Evolutionary conservation across 768 basidiomycete genomes (phyloP).

Genomic region (Rhodotorula toruloides): DNA sequence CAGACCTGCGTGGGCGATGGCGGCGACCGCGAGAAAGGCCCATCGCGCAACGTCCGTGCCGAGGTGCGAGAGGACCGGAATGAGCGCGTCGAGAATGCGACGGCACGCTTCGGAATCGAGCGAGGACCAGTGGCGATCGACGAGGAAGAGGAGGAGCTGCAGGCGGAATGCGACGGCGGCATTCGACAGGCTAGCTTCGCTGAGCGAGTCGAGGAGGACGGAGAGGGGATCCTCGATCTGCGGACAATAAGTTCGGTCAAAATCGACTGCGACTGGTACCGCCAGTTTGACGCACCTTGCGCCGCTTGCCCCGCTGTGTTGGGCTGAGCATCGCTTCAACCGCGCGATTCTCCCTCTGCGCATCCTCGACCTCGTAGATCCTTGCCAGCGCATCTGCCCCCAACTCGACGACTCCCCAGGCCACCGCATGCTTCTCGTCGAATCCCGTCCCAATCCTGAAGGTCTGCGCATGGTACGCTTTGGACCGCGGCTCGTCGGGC

Average conservation of each 20-base stretch:
- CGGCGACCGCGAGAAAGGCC: constrained; percentile 74
- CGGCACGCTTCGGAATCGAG: constrained; percentile 60
- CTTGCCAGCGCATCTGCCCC: constrained; percentile 57
- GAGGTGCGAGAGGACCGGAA: constrained; percentile 61
- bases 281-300: constrained; percentile 32
- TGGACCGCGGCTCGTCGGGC: background rate
- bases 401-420: constrained; percentile 73
- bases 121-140: constrained; percentile 67
- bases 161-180: constrained; percentile 52
- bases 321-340: background rate
- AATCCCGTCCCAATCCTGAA: constrained; percentile 73
- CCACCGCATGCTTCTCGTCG: constrained; percentile 60
- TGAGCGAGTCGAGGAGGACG: constrained; percentile 20
- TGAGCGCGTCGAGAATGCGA: constrained; percentile 56
- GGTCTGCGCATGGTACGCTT: constrained; percentile 59
- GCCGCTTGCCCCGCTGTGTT: constrained; percentile 17
- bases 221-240: constrained; percentile 34
- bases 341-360: background rate
- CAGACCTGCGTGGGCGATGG: constrained; percentile 58
- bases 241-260: too few relatives aligned
- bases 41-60: constrained; percentile 70
- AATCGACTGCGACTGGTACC: background rate
- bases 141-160: constrained; percentile 77
- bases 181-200: background rate
- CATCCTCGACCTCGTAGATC: constrained; percentile 8